Conservation (phyloP, 352 stramenopile genomes). For the Phytopythium helicoides region DNA sequence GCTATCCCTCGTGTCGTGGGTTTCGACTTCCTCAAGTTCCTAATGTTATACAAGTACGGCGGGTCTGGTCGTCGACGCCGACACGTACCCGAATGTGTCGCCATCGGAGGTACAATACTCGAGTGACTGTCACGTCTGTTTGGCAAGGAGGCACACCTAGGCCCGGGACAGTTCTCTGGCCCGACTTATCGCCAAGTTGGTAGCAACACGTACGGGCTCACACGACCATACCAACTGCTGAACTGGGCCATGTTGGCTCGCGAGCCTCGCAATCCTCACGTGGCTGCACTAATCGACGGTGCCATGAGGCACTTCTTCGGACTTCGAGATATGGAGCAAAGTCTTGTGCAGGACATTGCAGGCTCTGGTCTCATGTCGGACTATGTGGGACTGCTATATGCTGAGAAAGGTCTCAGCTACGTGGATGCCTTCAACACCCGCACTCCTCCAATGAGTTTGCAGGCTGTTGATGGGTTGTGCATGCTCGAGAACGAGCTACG, state of each 20-base stretch:
- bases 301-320: slow-evolving; percentile 16
- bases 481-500: slow-evolving; percentile 3
- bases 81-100: slow-evolving; percentile 7
- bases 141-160: slow-evolving; percentile 8
- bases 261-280: slow-evolving; percentile 10
- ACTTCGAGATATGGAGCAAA: slow-evolving; percentile 14
- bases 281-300: slow-evolving; percentile 9
- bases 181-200: slow-evolving; percentile 6
- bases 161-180: neutral
- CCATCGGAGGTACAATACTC: slow-evolving; percentile 4
- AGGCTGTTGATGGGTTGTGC: slow-evolving; percentile 9
- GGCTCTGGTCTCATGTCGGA: slow-evolving; percentile 14
- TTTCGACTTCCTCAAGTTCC: slow-evolving; percentile 18
- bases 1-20: slow-evolving; percentile 8
- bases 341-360: slow-evolving; percentile 10
- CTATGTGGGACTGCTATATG: slow-evolving; percentile 17
- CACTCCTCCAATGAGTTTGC: neutral
- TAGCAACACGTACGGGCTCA: slow-evolving; percentile 4
- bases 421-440: neutral
- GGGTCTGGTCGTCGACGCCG: slow-evolving; percentile 11
- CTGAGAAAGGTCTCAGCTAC: slow-evolving; percentile 4
- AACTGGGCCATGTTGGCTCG: slow-evolving; percentile 15
- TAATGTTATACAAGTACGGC: slow-evolving; percentile 16
- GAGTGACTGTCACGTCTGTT: slow-evolving; percentile 11
- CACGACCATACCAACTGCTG: slow-evolving; percentile 15